Evolutionary conservation across 371 early-diverging fungal species (phyloP).

Genomic region (Apophysomyces variabilis): DNA sequence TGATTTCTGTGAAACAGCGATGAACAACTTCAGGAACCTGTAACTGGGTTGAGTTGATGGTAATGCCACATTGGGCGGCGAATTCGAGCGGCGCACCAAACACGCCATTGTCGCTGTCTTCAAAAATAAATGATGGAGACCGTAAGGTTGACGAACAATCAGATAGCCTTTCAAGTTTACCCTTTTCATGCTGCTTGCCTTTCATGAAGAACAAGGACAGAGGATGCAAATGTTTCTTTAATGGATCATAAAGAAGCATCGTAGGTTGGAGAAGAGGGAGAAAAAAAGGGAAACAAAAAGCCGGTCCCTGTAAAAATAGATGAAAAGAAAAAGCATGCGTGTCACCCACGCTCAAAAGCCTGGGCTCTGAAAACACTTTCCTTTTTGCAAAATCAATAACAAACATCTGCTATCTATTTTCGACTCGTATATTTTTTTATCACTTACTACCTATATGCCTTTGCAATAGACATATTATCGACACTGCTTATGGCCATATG

Average conservation of each 20-base stretch:
- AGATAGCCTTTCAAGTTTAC: neutral
- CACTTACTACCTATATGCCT: neutral
- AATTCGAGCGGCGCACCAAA: conserved; percentile 49
- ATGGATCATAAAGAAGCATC: conserved; percentile 9
- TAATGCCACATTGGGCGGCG: conserved; percentile 37
- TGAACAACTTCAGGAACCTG: conserved; percentile 45
- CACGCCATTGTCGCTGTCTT: conserved; percentile 32
- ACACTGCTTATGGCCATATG: conserved; percentile 4
- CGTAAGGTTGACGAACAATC: neutral
- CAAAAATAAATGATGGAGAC: neutral
- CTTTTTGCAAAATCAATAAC: conserved; percentile 7
- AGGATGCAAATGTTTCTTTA: conserved; percentile 1
- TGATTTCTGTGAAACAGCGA: conserved; percentile 47
- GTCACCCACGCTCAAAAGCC: conserved; percentile 6
- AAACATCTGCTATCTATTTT: neutral
- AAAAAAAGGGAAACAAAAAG: conserved; percentile 3
- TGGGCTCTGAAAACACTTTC: conserved; percentile 10
- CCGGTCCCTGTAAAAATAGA: neutral
- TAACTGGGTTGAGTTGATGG: conserved; percentile 28
- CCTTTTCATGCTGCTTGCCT: conserved; percentile 7
- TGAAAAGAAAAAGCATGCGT: conserved; percentile 2
- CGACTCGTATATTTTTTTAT: neutral
- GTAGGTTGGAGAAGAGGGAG: conserved; percentile 3
- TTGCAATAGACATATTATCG: neutral
- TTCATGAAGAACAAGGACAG: neutral